Percentiles rank a stretch among this genome's conserved stretches.
Evolutionary conservation across 352 stramenopile genomes (phyloP).

Genomic region (Globisporangium rhizosaccharum): DNA sequence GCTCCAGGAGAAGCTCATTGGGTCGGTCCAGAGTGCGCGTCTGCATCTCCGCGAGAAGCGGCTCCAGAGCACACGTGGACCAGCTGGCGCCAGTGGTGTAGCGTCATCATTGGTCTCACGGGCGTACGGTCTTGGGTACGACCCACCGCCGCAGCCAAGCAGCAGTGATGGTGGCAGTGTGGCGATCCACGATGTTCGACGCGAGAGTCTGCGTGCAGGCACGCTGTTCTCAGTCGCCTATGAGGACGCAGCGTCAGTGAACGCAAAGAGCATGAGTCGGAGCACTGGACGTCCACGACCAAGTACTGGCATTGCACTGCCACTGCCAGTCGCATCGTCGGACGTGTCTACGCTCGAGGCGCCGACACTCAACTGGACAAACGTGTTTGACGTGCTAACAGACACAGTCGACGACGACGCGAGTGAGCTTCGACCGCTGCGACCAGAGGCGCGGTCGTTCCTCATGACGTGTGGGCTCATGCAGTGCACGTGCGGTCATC

Average conservation of each 20-base stretch:
- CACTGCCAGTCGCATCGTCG: neutral
- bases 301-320: neutral
- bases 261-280: neutral
- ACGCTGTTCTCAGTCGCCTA: neutral
- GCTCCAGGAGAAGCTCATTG: constrained; percentile 18
- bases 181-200: no score
- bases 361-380: constrained; percentile 6
- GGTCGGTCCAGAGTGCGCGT: constrained; percentile 39
- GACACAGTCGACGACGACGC: constrained; percentile 3
- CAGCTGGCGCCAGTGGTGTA: neutral
- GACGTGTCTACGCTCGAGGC: neutral
- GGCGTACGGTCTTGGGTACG: constrained; percentile 6
- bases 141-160: constrained; percentile 4
- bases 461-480: constrained; percentile 8
- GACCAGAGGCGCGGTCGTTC: neutral
- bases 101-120: neutral
- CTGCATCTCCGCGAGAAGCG: constrained; percentile 49
- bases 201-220: no score
- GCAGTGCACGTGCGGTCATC: constrained; percentile 3
- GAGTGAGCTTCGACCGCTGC: neutral
- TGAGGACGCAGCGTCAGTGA: neutral
- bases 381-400: constrained; percentile 11
- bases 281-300: neutral
- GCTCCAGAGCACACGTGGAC: constrained; percentile 13
- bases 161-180: neutral